Base-by-base conservation (phyloP, 345 rosid species). In the Eucalyptus pauciflora region DNA sequence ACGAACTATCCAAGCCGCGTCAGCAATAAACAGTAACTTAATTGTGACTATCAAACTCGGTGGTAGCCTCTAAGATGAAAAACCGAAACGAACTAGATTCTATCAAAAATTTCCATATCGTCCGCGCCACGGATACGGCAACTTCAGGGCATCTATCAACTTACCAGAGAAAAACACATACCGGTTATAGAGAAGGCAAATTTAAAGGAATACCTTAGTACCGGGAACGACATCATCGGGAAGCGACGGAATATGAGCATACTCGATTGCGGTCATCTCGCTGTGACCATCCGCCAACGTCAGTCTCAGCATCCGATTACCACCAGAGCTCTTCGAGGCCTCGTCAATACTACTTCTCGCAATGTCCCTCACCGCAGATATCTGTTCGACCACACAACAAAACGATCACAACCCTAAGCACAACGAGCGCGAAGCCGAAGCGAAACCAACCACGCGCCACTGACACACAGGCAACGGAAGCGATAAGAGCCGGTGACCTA, bases 261-360 rank as follows among this genome's bases (percentile, higher is more conserved):
- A 95, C 94, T 97, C 99, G 12, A 96, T 89, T 11, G 98, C 97
- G 16, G 94, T 93, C 69, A 96, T 92, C 91, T 97, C 98, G 7
- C 58, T 89, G 86, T 93, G 93, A 49, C 99, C 99, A 89, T 97
- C 99, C 24, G 99, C 94, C 83, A 96, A 94, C 41, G 13, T 41
- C 10, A 96, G 86, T 89, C 93, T 95, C 29, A 96, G 87, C 86
- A 96, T 90, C 7, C 95, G 95, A 86, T 92, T 90, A 79, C 90
- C 91, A 87, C 89, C 90, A 1, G 98, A 93, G 89, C 92, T 94
- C 89, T 91, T 93, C 13, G 95, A 85, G 87, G 91, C 90, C 16
- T 93, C 94, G 50, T 95, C 96, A 29, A 93, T 94, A 49, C 95
- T 93, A 91, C 98, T 95, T 87, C 91, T 93, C 50, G 97, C 93